phyloP scores from a whole-genome alignment of 208 protist species.

The Acanthamoeba culbertsoni region DNA sequence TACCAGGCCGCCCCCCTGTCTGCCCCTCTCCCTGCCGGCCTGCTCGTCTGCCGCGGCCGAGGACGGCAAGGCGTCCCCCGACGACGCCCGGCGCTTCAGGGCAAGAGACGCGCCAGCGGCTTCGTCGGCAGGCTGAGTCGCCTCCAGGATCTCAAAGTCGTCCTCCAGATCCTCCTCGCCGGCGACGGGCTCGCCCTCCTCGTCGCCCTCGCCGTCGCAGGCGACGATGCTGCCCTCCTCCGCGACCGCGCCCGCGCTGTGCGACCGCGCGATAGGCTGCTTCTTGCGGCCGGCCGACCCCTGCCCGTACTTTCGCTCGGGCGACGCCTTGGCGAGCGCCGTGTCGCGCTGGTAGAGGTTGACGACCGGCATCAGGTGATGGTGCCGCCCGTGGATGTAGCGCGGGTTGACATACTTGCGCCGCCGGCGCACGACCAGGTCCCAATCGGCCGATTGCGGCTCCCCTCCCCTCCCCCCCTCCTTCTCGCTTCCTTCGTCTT shows the following conservation, averaged over 20 bases:
- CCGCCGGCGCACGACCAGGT: neutral
- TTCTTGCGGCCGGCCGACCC: neutral
- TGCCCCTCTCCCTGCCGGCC: neutral
- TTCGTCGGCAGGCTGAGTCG: no score
- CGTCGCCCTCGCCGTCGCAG: neutral
- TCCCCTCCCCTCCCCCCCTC: neutral
- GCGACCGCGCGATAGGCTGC: neutral
- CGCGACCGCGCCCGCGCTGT: neutral
- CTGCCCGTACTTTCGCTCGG: no score
- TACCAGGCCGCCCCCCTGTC: neutral
- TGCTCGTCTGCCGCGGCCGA: neutral
- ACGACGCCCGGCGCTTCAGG: no score
- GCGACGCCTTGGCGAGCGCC: neutral
- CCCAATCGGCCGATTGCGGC: neutral
- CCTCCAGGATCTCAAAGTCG: neutral
- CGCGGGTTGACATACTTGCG: constrained; percentile 10
- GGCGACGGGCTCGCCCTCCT: neutral
- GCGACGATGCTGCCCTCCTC: no score
- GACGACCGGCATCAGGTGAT: constrained; percentile 44
- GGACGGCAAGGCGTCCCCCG: neutral
- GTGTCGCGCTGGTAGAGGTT: constrained; percentile 16
- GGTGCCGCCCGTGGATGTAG: constrained; percentile 49
- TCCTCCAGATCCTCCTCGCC: neutral
- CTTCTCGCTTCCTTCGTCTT: neutral
- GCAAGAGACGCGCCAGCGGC: no score